Base-by-base conservation (phyloP, 441 rosid species). In the Geranium incanum region DNA sequence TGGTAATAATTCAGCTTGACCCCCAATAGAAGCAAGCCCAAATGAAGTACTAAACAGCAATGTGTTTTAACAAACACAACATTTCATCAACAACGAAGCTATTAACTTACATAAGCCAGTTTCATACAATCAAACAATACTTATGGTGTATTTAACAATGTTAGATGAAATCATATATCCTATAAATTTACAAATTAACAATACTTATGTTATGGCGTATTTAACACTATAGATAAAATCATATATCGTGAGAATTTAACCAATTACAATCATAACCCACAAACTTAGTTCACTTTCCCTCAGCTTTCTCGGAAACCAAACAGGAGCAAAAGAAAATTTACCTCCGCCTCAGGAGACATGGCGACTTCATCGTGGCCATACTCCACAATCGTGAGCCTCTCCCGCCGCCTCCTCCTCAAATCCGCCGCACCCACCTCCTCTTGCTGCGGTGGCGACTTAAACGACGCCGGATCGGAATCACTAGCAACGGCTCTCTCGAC, bases 321-420 rank as follows among this genome's bases (percentile, higher is more conserved):
- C 23, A 52, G 9, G 6, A 33, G 67, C 19, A 11, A 39, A 1
- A 36, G 72, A 45, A 19, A n/a, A 0, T 7, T 36, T 75, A 84
- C 93, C 85, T 89, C 92, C 9, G 81, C 84, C 62, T 86, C 92
- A 57, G 90, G 92, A 71, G 95, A 89, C 88, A 89, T 74, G 36
- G 84, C 88, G 67, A 81, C 73, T 73, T 89, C 92, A 66, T 87
- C 95, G 9, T 86, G 92, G n/a, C 80, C 95, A 48, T 89, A 89
- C 70, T 89, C 92, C 43, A 89, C 95, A 36, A 89, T 87, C 1
- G 84, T 71, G 45, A 85, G 71, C 75, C 83, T 82, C 68, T 83
- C 86, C 36, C 77, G 68, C 39, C 79, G 38, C 11, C 81, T 77
- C 36, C 82, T 78, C 78, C 72, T 80, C 72, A 66, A 67, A 66